Percentiles rank a stretch among this genome's conserved stretches.
Conservation (phyloP, 345 rosid genomes). For the Citrus inodora region DNA sequence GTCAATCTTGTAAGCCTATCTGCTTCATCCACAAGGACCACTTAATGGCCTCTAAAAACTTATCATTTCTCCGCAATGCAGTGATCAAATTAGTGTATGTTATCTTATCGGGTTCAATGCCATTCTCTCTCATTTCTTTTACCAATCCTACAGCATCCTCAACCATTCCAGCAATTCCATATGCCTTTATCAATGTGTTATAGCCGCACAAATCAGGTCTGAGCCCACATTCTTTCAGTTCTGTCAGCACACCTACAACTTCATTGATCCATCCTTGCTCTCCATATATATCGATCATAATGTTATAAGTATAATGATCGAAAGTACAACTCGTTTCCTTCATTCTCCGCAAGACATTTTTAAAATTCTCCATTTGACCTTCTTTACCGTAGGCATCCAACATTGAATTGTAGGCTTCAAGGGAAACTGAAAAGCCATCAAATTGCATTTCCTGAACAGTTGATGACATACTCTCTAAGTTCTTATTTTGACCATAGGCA, state of each 20-base stretch:
- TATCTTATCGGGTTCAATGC: conserved; percentile 69
- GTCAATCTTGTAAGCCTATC: conserved; percentile 45
- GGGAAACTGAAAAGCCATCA: conserved; percentile 82
- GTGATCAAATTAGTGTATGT: conserved; percentile 68
- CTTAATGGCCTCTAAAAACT: conserved; percentile 80
- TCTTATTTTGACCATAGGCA: conserved; percentile 63
- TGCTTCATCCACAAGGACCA: conserved; percentile 99
- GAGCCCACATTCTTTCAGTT: conserved; percentile 56
- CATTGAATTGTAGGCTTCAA: conserved; percentile 87
- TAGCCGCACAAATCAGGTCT: conserved; percentile 86
- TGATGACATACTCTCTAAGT: conserved; percentile 58
- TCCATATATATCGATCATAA: conserved; percentile 86
- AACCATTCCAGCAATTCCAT: conserved; percentile 90
- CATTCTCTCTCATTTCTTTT: conserved; percentile 74
- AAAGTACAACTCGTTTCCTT: conserved; percentile 48
- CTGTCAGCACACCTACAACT: conserved; percentile 54
- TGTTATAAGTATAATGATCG: conserved; percentile 77
- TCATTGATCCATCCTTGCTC: conserved; percentile 80
- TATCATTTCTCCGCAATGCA: conserved; percentile 70
- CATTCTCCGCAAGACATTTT: conserved; percentile 64
- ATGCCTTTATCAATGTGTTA: conserved; percentile 90
- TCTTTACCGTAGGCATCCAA: conserved; percentile 84
- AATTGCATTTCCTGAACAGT: conserved; percentile 70
- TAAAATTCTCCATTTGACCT: conserved; percentile 71
- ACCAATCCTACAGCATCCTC: conserved; percentile 81